Conservation (phyloP, 176 grass and related monocot species). For the Miscanthus lutarioriparius region DNA sequence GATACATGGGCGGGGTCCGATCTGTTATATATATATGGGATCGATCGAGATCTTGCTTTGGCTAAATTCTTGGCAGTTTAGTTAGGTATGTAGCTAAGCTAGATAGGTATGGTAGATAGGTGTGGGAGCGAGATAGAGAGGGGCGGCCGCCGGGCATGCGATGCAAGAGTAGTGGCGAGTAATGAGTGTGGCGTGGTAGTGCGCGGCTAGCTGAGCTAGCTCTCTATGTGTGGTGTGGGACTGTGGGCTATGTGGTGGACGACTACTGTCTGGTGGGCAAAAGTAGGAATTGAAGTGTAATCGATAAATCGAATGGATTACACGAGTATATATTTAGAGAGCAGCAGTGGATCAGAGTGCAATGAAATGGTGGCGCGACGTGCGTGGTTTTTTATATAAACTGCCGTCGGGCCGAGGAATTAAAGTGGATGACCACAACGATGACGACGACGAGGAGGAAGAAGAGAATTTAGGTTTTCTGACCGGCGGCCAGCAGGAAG, state of each 20-base stretch:
- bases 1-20: neutral
- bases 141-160: neutral
- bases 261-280: slow-evolving; percentile 17
- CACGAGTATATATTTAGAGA: neutral
- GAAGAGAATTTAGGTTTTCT: slow-evolving; percentile 46
- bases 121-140: neutral
- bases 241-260: slow-evolving; percentile 25
- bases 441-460: neutral
- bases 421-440: neutral
- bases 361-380: neutral
- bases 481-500: neutral
- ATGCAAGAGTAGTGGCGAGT: slow-evolving; percentile 19
- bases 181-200: slow-evolving; percentile 35
- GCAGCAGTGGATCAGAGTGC: neutral
- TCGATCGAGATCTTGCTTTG: neutral
- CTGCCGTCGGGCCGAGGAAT: neutral
- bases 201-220: slow-evolving; percentile 20
- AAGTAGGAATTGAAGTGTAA: slow-evolving; percentile 9
- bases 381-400: slow-evolving; percentile 24
- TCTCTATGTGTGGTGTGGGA: neutral
- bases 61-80: neutral
- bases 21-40: neutral
- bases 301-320: neutral
- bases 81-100: neutral
- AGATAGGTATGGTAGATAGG: neutral